Percentiles rank a stretch among this genome's conserved stretches.
Evolutionary conservation across 768 basidiomycete species (phyloP).

Genomic region (Termitomyces sp.): DNA sequence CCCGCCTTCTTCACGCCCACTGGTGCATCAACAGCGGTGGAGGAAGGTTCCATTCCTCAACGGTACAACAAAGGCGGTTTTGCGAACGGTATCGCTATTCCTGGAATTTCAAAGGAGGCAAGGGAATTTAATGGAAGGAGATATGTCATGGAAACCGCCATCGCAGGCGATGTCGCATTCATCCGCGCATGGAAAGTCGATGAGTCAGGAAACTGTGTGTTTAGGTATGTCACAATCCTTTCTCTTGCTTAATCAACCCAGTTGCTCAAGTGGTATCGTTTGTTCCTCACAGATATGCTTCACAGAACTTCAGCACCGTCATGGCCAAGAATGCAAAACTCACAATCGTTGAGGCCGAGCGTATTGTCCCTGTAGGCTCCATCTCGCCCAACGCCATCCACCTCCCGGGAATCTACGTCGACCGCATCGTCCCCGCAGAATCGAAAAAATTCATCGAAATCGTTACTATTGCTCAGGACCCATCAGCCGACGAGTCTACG

Average conservation of each 20-base stretch:
- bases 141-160: slow-evolving; percentile 78
- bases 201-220: slow-evolving; percentile 86
- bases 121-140: slow-evolving; percentile 73
- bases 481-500: slow-evolving; percentile 20
- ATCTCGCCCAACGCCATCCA: slow-evolving; percentile 81
- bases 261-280: neutral
- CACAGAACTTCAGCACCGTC: slow-evolving; percentile 81
- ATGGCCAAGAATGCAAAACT: slow-evolving; percentile 90
- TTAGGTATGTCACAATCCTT: slow-evolving; percentile 48
- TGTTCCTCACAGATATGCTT: slow-evolving; percentile 56
- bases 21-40: slow-evolving; percentile 80
- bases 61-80: slow-evolving; percentile 77
- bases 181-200: slow-evolving; percentile 91
- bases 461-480: slow-evolving; percentile 56
- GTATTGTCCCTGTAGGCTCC: slow-evolving; percentile 80
- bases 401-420: slow-evolving; percentile 81
- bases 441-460: slow-evolving; percentile 76
- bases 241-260: neutral
- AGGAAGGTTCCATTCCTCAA: slow-evolving; percentile 73
- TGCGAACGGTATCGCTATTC: slow-evolving; percentile 61
- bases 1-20: slow-evolving; percentile 94
- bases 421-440: slow-evolving; percentile 80
- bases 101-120: slow-evolving; percentile 72
- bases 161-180: slow-evolving; percentile 80
- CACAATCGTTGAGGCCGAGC: slow-evolving; percentile 91